Conservation (phyloP, 768 basidiomycete genomes). For the Tylopilus cervinicoccineus region DNA sequence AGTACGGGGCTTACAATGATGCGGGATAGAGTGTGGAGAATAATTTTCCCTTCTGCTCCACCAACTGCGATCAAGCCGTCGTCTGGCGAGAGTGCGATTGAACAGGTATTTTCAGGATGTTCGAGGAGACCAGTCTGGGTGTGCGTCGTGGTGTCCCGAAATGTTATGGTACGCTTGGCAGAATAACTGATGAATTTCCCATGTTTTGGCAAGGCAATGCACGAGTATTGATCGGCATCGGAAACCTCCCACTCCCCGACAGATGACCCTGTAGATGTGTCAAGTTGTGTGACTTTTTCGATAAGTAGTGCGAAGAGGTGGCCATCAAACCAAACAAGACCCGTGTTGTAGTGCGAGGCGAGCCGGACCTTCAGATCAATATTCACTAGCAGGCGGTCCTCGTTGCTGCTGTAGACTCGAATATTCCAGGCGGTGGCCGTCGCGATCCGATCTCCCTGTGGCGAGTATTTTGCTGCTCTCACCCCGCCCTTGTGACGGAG, state of each 20-base stretch:
- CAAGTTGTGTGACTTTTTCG: neutral
- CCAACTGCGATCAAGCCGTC: neutral
- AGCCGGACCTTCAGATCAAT: neutral
- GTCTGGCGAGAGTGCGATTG: neutral
- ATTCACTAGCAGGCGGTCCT: neutral
- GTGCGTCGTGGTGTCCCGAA: neutral
- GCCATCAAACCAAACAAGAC: neutral
- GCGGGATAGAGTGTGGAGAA: neutral
- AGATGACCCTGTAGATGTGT: neutral
- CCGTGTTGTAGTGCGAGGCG: neutral
- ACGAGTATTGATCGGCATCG: rapidly evolving
- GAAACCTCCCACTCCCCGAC: neutral
- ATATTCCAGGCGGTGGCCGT: neutral
- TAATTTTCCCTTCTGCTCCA: neutral
- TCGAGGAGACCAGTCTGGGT: neutral
- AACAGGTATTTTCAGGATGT: neutral
- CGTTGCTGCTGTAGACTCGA: neutral
- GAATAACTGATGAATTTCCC: neutral
- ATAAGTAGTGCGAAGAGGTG: neutral
- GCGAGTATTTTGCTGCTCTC: neutral
- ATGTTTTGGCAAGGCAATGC: neutral
- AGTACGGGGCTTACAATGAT: neutral
- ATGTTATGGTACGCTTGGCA: neutral
- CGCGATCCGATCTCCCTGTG: neutral
- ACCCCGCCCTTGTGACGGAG: neutral